Evolutionary conservation across 768 basidiomycete genomes (phyloP), one percentile per base, ranked within the genome.

Genomic region (Lactarius hatsudake): DNA sequence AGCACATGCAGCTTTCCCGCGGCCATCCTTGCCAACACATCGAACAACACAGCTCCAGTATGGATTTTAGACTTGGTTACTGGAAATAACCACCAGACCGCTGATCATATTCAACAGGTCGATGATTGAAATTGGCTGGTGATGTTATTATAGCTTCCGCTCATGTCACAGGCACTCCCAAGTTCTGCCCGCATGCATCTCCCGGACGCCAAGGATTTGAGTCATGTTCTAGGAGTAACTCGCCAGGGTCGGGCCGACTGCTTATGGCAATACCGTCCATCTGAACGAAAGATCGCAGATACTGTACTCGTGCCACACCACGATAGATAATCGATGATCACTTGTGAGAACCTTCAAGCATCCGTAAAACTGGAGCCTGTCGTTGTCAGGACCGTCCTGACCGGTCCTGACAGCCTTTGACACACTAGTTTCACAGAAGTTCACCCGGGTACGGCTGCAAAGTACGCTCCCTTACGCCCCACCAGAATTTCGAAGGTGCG

Each of bases 121-220:
- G 6, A 28, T 40, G 36, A 45, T 45, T 45, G 43, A 17, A 10
- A 45, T 45, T 45, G 43, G 6, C 9, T 7, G 3, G 18, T 20
- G 32, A 17, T 34, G 8, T 48, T 13, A 12, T 65, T 20, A 65
- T 54, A 38, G 36, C 59, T 40, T 59, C 64, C 48, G 38, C 51
- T 53, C 36, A 13, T 15, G 28, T 18, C 54, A 26, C 5, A 30
- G 26, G 6, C 15, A 30, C 15, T 28, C 5, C 23, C 54, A 26
- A 30, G 20, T 34, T 40, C 32, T 40, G 5, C 36, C 15, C 15
- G 43, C 30, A 40, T 32, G 43, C 30, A 40, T 23, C 36, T 59
- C 15, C 17, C 42, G 17, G 42, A 42, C 17, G 42, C 42, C 42
- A n/a, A 17, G 30, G 51, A 12, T 43, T 43, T 20, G 45, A 12